Percentiles rank a stretch among this genome's conserved stretches.
Evolutionary conservation across 192 early-diverging fungal species (phyloP).

Genomic region (Pilobolus umbonatus): DNA sequence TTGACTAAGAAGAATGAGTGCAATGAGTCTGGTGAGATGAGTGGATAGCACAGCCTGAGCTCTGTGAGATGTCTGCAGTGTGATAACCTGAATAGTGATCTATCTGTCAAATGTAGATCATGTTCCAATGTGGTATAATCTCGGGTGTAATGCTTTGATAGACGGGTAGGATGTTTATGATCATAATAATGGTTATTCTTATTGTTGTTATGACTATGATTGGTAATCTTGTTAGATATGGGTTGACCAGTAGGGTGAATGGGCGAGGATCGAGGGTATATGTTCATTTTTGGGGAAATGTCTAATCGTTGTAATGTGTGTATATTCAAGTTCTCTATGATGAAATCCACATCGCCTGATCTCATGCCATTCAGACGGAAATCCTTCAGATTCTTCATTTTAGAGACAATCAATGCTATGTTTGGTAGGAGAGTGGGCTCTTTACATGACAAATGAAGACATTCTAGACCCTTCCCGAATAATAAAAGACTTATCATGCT

Average conservation of each 20-base stretch:
- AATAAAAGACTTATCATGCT: slow-evolving; percentile 18
- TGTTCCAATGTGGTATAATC: slow-evolving; percentile 13
- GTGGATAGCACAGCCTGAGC: slow-evolving; percentile 17
- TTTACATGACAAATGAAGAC: slow-evolving; percentile 25
- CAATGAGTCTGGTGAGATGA: neutral
- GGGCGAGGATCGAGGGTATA: slow-evolving; percentile 15
- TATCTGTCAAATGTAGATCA: slow-evolving; percentile 8
- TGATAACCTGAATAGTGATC: too few relatives aligned
- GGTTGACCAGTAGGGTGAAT: neutral
- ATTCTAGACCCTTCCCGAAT: slow-evolving; percentile 14
- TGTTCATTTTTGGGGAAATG: slow-evolving; percentile 26
- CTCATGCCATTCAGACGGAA: slow-evolving; percentile 20
- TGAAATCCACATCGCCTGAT: slow-evolving; percentile 16
- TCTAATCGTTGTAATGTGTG: slow-evolving; percentile 10
- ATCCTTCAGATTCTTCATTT: slow-evolving; percentile 14
- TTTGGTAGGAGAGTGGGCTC: slow-evolving; percentile 12
- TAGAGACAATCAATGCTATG: slow-evolving; percentile 9
- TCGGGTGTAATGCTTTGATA: neutral
- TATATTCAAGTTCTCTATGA: slow-evolving; percentile 6
- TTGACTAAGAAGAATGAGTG: neutral
- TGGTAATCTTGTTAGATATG: too few relatives aligned
- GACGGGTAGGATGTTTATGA: neutral
- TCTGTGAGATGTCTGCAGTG: slow-evolving; percentile 10
- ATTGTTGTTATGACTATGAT: neutral
- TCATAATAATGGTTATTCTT: neutral